Evolutionary conservation across 805 yeast genomes (phyloP), one percentile per base, ranked within the genome.

Genomic region (Candida boleticola): DNA sequence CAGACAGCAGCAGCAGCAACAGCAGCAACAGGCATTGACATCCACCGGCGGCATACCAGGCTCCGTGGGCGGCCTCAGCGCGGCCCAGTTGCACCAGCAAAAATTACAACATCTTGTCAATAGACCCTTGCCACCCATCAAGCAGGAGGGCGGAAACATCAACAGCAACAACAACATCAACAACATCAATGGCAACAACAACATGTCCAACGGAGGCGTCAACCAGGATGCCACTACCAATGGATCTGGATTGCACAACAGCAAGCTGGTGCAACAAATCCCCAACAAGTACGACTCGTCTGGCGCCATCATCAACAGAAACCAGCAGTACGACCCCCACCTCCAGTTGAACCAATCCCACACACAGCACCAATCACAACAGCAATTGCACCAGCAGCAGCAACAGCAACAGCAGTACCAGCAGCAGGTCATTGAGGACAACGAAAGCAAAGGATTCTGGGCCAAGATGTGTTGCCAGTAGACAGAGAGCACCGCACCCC

Each of bases 21-120:
- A 26, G 13, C 29, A 29, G 22, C 38, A 42, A 13, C 39, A 36
- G 20, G 40, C 34, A 25, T 37, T 37, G 13, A 30, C 36, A 5
- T 5, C 34, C 16, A 22, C 26, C 22, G 36, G 27, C 13, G 39
- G 39, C 4, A 22, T 29, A 5, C 25, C 44, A n/a, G 42, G 44
- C 5, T 44, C 46, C 34, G 21, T 13, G 11, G 36, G 36, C 13
- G 26, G 23, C 11, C 55, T 65, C 46, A 53, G 65, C n/a, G 73
- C 74, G 4, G 74, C 74, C 26, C 75, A 71, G 54, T 68, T 70
- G 42, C 74, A 70, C 53, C 76, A 70, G 55, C 75, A 69, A 49
- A 70, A 71, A 55, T 66, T 70, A 55, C 76, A 71, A 51, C 73
- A 68, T 50, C 67, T 71, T 60, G 74, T 70, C 44, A 71, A 71